These are phyloP conservation scores for Candida endomychidarum DNA, from an alignment of 805 yeast genomes.

Conservation along the genomic window DNA sequence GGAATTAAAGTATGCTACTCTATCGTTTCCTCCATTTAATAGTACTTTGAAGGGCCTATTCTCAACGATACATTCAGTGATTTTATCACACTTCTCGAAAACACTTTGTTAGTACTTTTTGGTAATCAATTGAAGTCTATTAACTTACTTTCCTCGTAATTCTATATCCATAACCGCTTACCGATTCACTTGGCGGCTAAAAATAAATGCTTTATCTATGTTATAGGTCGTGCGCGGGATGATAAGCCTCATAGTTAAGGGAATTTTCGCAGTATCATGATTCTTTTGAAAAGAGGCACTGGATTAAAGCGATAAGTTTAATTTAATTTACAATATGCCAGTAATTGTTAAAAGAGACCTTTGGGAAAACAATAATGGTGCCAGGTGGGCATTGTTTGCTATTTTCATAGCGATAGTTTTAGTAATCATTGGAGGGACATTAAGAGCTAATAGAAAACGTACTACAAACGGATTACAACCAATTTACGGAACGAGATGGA, in stretches of 20 bases:
- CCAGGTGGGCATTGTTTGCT: constrained; percentile 68
- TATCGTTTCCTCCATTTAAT: neutral
- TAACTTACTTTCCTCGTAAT: constrained; percentile 3
- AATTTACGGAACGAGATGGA: constrained; percentile 76
- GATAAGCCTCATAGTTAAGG: neutral
- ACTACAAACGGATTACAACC: constrained; percentile 53
- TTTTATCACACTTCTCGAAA: neutral
- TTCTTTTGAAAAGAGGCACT: constrained; percentile 6
- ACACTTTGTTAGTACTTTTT: constrained; percentile 1
- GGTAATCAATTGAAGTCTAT: too few species aligned
- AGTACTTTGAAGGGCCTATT: neutral
- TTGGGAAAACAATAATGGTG: constrained; percentile 25
- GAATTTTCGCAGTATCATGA: neutral
- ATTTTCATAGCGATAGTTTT: constrained; percentile 52
- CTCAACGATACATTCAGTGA: neutral
- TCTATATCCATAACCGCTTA: neutral
- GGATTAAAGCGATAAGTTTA: neutral
- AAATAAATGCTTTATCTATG: neutral
- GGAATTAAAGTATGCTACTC: neutral
- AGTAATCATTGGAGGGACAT: constrained; percentile 48
- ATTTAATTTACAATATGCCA: neutral
- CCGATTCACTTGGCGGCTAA: constrained; percentile 1
- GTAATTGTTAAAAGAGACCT: constrained; percentile 14
- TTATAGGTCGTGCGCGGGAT: neutral
- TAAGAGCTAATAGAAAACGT: constrained; percentile 57